Evolutionary conservation across 495 filamentous ascomycete genomes (phyloP).

Genomic region (Talaromyces nanjingensis): DNA sequence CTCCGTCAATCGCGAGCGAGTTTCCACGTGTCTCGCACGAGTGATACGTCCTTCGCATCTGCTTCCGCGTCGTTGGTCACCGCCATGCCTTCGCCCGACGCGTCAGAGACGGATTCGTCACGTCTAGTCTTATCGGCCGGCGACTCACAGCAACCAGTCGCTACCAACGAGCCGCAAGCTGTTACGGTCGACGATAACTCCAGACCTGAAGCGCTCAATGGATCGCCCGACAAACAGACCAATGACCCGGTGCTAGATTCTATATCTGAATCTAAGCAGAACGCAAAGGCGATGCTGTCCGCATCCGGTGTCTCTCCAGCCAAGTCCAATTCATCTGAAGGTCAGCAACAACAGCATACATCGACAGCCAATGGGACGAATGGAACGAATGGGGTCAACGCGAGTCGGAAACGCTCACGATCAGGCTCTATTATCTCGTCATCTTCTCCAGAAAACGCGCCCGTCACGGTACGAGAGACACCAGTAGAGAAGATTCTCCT

Average conservation of each 20-base stretch:
- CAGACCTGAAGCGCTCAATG: constrained; percentile 20
- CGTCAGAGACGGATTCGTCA: constrained; percentile 17
- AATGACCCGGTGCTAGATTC: constrained; percentile 28
- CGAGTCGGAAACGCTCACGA: constrained; percentile 52
- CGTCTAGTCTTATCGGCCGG: constrained; percentile 17
- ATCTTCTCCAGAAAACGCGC: constrained; percentile 19
- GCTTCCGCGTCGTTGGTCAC: constrained; percentile 4
- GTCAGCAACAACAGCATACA: constrained; percentile 15
- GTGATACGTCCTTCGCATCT: constrained; percentile 12
- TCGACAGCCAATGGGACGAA: constrained; percentile 31
- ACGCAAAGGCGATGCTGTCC: constrained; percentile 49
- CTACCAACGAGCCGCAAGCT: constrained; percentile 20
- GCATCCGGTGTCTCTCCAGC: constrained; percentile 35
- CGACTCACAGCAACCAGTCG: constrained; percentile 20
- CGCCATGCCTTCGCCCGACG: constrained; percentile 35
- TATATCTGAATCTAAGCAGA: constrained; percentile 51
- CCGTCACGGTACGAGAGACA: constrained; percentile 30
- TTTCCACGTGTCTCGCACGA: constrained; percentile 14
- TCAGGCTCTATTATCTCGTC: constrained; percentile 44
- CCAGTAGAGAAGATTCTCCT: constrained; percentile 53
- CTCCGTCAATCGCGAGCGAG: constrained; percentile 8
- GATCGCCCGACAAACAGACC: constrained; percentile 17
- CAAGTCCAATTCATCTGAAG: constrained; percentile 22
- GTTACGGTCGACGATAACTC: constrained; percentile 16
- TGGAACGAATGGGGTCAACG: constrained; percentile 37